A percentile compares a stretch with the other conserved stretches of the same genome.
phyloP scores from a whole-genome alignment of 2,329 filamentous ascomycete genomes.

The Aspergillus brunneoviolaceus region DNA sequence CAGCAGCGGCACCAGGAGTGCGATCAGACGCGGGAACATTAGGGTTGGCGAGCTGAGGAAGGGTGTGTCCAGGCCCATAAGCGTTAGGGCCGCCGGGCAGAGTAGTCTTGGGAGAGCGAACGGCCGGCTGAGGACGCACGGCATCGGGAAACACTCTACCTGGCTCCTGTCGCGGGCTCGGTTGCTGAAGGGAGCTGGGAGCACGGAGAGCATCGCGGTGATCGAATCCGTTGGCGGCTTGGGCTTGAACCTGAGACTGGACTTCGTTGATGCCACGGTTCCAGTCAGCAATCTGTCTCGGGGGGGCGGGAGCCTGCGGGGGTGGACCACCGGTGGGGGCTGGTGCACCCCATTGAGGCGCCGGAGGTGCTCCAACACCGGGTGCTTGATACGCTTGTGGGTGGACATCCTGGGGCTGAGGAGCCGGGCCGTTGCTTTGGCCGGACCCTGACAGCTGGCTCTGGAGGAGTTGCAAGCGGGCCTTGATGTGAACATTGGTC shows the following conservation, averaged over 20 bases:
- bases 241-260: constrained; percentile 54
- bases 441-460: constrained; percentile 68
- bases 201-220: constrained; percentile 71
- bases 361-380: constrained; percentile 77
- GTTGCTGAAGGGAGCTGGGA: constrained; percentile 67
- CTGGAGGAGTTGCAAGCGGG: constrained; percentile 82
- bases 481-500: constrained; percentile 91
- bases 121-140: constrained; percentile 54
- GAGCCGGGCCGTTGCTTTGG: constrained; percentile 69
- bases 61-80: constrained; percentile 51
- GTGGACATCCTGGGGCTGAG: constrained; percentile 86
- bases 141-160: constrained; percentile 69
- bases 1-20: constrained; percentile 29
- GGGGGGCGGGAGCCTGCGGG: constrained; percentile 63
- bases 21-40: constrained; percentile 45
- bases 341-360: constrained; percentile 85
- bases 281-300: constrained; percentile 61
- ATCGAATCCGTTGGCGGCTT: constrained; percentile 72
- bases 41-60: constrained; percentile 52
- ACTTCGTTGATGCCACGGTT: constrained; percentile 74
- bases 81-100: constrained; percentile 53
- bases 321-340: constrained; percentile 49
- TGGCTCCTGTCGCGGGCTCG: constrained; percentile 73
- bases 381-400: constrained; percentile 87
- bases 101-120: constrained; percentile 61